These are phyloP conservation scores for Lasiodiplodia hormozganensis DNA, from an alignment of 2,329 filamentous ascomycete species.

Conservation along the genomic window DNA sequence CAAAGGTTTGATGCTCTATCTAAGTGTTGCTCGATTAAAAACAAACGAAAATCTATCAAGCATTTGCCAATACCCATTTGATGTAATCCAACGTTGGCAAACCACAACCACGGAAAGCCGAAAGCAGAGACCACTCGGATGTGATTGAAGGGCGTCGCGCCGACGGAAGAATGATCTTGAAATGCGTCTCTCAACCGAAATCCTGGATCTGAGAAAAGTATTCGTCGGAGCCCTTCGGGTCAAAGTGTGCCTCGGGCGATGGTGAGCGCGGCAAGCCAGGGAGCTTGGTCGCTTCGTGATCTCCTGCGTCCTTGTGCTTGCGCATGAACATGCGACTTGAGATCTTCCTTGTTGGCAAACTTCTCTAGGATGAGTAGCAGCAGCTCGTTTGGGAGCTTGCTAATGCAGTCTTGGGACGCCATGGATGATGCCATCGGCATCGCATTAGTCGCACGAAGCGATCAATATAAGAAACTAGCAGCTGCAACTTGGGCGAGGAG, in stretches of 20 bases:
- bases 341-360: no score
- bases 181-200: background rate
- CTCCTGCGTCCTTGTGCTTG: constrained; percentile 14
- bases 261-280: constrained; percentile 21
- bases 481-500: constrained; percentile 53
- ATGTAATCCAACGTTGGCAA: no score
- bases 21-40: rapidly evolving
- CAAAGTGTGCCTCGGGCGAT: constrained; percentile 13
- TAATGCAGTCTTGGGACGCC: no score
- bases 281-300: constrained; percentile 27
- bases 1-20: no score
- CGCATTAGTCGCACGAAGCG: no score
- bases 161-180: constrained; percentile 21
- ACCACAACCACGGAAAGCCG: no score
- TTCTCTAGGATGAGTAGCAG: no score
- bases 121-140: constrained; percentile 37
- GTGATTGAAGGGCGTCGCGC: constrained; percentile 39
- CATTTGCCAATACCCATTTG: no score
- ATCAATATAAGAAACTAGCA: constrained; percentile 43
- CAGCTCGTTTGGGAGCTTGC: no score
- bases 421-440: no score
- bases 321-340: no score
- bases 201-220: constrained; percentile 27
- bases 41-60: no score
- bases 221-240: constrained; percentile 27